Conservation (phyloP, 2,329 filamentous ascomycete species). For the Xylaria sp. region DNA sequence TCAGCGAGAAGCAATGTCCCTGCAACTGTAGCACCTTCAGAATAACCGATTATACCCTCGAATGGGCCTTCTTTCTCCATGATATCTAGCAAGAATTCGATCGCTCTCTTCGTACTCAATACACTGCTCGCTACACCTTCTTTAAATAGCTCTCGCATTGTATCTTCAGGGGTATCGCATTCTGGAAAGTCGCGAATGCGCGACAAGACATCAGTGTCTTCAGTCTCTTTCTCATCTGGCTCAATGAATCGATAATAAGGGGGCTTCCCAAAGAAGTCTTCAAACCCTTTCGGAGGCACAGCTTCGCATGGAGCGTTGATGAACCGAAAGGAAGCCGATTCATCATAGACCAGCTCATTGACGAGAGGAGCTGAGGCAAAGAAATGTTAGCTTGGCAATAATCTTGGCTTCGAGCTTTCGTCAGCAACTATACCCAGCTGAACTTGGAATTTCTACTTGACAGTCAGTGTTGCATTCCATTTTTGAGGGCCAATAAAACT, state of each 20-base stretch:
- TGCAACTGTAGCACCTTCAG: constrained; percentile 49
- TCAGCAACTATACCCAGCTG: constrained; percentile 57
- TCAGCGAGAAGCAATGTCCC: constrained; percentile 48
- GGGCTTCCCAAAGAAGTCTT: constrained; percentile 66
- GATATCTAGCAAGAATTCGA: constrained; percentile 54
- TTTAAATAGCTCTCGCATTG: constrained; percentile 62
- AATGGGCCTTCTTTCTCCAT: constrained; percentile 50
- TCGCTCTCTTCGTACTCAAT: constrained; percentile 55
- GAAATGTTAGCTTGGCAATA: constrained; percentile 34
- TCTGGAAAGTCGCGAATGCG: constrained; percentile 66
- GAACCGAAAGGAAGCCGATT: constrained; percentile 62
- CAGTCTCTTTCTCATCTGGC: constrained; percentile 56
- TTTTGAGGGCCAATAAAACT: constrained; percentile 35
- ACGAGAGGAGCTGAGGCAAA: constrained; percentile 57
- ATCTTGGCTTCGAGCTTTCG: constrained; percentile 20
- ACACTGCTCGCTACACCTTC: constrained; percentile 54
- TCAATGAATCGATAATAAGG: constrained; percentile 68
- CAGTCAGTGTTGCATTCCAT: constrained; percentile 30
- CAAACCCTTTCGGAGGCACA: constrained; percentile 64
- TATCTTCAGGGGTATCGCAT: constrained; percentile 64
- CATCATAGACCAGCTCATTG: constrained; percentile 59
- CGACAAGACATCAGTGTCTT: constrained; percentile 60
- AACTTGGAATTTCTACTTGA: constrained; percentile 64
- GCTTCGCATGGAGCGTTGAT: constrained; percentile 63
- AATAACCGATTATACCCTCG: constrained; percentile 50